These are phyloP conservation scores for Gastrodia elata DNA, from an alignment of 106 monocot genomes.

Conservation along the genomic window DNA sequence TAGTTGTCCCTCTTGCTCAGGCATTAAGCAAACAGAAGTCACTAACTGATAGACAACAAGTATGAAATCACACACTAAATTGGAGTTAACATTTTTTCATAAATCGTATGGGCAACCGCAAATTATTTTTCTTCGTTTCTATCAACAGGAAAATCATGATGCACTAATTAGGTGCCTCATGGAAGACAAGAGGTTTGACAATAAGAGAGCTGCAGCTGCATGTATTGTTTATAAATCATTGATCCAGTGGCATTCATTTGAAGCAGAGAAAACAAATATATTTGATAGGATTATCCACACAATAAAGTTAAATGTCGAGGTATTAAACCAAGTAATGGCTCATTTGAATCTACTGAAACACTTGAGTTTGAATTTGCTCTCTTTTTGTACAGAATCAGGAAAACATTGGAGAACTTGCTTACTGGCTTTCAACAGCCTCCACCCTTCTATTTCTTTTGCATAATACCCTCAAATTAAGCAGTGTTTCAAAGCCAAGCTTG, in stretches of 20 bases:
- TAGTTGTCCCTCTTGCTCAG: constrained; percentile 18
- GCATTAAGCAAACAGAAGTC: constrained; percentile 74
- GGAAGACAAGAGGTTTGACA: constrained; percentile 79
- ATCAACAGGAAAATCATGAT: constrained; percentile 83
- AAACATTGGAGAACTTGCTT: constrained; percentile 61
- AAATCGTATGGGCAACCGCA: neutral
- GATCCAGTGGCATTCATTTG: constrained; percentile 91
- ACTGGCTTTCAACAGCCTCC: constrained; percentile 89
- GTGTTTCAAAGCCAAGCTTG: constrained; percentile 26
- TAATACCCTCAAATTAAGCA: constrained; percentile 77
- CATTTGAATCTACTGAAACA: neutral
- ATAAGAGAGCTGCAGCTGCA: constrained; percentile 54
- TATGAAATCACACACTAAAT: constrained; percentile 16
- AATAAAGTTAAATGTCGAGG: constrained; percentile 81
- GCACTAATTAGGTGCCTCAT: constrained; percentile 68
- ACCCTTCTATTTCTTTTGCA: constrained; percentile 79
- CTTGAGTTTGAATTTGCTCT: neutral
- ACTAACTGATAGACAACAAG: constrained; percentile 76
- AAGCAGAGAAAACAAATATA: constrained; percentile 93
- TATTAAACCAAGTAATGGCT: constrained; percentile 1
- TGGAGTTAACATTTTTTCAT: neutral
- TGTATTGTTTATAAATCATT: constrained; percentile 82
- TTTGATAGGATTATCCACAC: constrained; percentile 91
- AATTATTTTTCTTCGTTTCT: neutral
- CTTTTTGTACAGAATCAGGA: constrained; percentile 49